Evolutionary conservation across 75 land plant genomes (phyloP).

Genomic region (Selaginella tamariscina): DNA sequence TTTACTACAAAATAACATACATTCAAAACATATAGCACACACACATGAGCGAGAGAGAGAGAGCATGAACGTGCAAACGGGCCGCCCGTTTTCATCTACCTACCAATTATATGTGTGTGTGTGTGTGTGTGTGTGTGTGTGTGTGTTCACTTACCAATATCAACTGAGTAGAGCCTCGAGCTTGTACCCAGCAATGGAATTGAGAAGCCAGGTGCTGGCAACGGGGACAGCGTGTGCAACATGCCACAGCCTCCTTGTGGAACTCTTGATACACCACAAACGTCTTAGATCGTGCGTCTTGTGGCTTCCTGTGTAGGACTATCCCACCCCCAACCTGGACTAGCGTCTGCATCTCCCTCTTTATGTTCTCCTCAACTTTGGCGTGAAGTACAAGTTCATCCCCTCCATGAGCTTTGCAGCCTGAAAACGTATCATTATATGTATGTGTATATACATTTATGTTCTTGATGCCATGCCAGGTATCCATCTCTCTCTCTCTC

Average conservation of each 20-base stretch:
- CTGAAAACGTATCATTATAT: conserved; percentile 20
- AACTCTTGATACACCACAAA: conserved; percentile 9
- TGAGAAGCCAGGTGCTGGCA: conserved; percentile 11
- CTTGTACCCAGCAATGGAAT: conserved; percentile 17
- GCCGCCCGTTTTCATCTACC: too few species aligned
- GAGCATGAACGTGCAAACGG: too few species aligned
- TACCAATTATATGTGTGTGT: too few species aligned
- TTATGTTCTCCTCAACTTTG: conserved; percentile 45
- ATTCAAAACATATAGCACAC: too few species aligned
- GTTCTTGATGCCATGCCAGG: neutral
- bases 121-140: too few species aligned
- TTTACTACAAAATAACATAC: too few species aligned
- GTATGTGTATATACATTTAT: neutral
- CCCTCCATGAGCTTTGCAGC: conserved; percentile 58
- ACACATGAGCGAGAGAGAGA: too few species aligned
- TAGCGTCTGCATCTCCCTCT: conserved; percentile 52
- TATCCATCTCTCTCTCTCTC: neutral
- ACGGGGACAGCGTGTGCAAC: conserved; percentile 8
- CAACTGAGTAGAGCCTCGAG: too few species aligned
- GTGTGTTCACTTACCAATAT: too few species aligned
- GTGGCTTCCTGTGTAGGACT: conserved; percentile 52
- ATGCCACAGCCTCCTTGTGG: neutral
- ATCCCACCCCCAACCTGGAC: conserved; percentile 49
- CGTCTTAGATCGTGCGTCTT: neutral
- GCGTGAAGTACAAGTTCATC: conserved; percentile 41